These are phyloP conservation scores for Rhizopogon rudus DNA, from an alignment of 768 basidiomycete species.

Conservation along the genomic window DNA sequence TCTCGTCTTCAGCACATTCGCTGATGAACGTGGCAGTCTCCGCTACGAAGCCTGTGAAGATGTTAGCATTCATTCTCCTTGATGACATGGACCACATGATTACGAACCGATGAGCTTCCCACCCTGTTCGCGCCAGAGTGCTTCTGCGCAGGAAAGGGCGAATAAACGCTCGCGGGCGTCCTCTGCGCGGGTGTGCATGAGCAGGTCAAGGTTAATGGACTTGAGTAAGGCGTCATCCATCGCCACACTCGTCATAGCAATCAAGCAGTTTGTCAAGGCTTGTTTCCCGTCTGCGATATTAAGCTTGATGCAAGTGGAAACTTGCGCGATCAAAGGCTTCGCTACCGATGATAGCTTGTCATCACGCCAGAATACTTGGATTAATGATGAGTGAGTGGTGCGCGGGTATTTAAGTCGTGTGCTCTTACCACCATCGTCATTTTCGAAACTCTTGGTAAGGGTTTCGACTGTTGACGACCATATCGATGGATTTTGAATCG, in stretches of 20 bases:
- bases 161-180: conserved; percentile 62
- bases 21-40: conserved; percentile 86
- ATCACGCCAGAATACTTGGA: conserved; percentile 83
- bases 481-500: conserved; percentile 35
- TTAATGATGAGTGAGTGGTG: background rate
- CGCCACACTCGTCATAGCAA: conserved; percentile 39
- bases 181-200: conserved; percentile 89
- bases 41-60: conserved; percentile 56
- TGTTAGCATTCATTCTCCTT: background rate
- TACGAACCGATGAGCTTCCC: conserved; percentile 66
- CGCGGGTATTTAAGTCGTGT: background rate
- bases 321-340: conserved; percentile 58
- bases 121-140: conserved; percentile 76
- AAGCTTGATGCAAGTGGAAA: conserved; percentile 43
- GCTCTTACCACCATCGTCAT: conserved; percentile 75
- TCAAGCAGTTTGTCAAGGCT: conserved; percentile 46
- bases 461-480: conserved; percentile 63
- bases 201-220: conserved; percentile 71
- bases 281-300: conserved; percentile 32
- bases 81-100: no score
- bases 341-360: conserved; percentile 66
- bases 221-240: conserved; percentile 66
- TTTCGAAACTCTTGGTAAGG: conserved; percentile 62
- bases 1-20: conserved; percentile 86
- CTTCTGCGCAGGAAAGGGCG: conserved; percentile 62